A percentile compares a stretch with the other conserved stretches of the same genome.
These are phyloP conservation scores for Penicillium sp. DNA, from an alignment of 2,329 filamentous ascomycete genomes.

Conservation along the genomic window DNA sequence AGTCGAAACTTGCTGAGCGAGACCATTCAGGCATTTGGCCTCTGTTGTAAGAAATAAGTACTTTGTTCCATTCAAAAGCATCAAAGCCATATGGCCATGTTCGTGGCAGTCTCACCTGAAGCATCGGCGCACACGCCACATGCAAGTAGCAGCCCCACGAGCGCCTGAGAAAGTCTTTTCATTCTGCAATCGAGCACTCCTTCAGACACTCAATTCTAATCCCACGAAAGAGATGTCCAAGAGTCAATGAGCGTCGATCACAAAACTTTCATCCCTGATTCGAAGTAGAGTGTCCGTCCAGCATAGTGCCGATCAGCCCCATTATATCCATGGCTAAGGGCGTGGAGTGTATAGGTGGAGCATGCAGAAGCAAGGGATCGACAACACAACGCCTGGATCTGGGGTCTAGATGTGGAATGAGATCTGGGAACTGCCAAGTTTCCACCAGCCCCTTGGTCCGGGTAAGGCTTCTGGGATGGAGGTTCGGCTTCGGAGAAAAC, in stretches of 20 bases:
- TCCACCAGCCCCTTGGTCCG: conserved; percentile 2
- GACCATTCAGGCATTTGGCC: conserved; percentile 24
- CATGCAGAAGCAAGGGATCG: conserved; percentile 15
- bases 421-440: conserved; percentile 2
- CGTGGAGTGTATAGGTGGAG: not conserved
- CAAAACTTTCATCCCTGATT: conserved; percentile 10
- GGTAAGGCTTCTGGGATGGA: not conserved
- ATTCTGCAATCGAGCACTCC: conserved; percentile 5
- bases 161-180: conserved; percentile 14
- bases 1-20: conserved; percentile 41
- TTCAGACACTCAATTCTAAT: not conserved
- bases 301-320: conserved; percentile 21
- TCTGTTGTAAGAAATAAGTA: conserved; percentile 20
- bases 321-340: conserved; percentile 17
- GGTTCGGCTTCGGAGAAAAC: not conserved
- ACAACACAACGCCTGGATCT: conserved; percentile 17
- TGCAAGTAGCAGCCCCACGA: conserved; percentile 16
- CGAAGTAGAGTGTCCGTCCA: not conserved
- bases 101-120: conserved; percentile 23
- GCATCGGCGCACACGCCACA: conserved; percentile 22
- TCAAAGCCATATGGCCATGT: not conserved
- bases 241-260: conserved; percentile 12
- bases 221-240: not conserved
- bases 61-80: not conserved
- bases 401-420: conserved; percentile 22